Evolutionary conservation across 2,329 filamentous ascomycete genomes (phyloP).

Genomic region (Aspergillus sclerotialis): DNA sequence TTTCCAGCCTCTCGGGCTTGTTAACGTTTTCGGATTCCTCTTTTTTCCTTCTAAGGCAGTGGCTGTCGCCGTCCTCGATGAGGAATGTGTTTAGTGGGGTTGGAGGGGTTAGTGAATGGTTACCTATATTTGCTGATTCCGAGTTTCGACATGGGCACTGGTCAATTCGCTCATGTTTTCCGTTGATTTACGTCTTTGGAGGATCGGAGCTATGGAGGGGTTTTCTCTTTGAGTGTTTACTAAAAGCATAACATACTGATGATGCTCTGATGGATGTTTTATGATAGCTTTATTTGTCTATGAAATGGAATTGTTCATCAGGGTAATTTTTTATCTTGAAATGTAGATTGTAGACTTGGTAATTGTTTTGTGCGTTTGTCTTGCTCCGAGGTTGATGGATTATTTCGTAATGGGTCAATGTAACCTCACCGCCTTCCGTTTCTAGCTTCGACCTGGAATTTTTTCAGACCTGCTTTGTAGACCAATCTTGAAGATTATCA

Average conservation of each 20-base stretch:
- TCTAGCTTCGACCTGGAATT: neutral
- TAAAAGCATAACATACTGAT: conserved; percentile 10
- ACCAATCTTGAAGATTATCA: neutral
- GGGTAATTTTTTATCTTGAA: neutral
- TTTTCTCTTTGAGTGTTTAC: conserved; percentile 26
- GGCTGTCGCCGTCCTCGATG: conserved; percentile 20
- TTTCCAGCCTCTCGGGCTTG: conserved; percentile 23
- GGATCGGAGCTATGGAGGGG: conserved; percentile 28
- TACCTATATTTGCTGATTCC: conserved; percentile 11
- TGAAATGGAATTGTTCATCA: neutral
- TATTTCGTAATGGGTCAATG: neutral
- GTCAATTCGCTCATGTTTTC: conserved; percentile 26
- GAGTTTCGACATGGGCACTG: conserved; percentile 23
- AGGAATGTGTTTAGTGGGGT: conserved; percentile 30
- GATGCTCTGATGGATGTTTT: conserved; percentile 4
- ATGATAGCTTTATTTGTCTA: conserved; percentile 19
- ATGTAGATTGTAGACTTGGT: conserved; percentile 18
- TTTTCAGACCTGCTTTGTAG: neutral
- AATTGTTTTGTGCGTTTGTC: neutral
- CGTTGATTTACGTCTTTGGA: conserved; percentile 10
- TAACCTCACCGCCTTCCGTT: neutral
- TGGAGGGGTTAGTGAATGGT: conserved; percentile 21
- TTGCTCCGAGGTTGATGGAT: neutral
- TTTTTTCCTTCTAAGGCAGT: too few species aligned
- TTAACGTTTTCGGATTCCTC: conserved; percentile 23